Base-by-base conservation (phyloP, 1,284 basidiomycete genomes). In the Paramarasmius palmivorus region DNA sequence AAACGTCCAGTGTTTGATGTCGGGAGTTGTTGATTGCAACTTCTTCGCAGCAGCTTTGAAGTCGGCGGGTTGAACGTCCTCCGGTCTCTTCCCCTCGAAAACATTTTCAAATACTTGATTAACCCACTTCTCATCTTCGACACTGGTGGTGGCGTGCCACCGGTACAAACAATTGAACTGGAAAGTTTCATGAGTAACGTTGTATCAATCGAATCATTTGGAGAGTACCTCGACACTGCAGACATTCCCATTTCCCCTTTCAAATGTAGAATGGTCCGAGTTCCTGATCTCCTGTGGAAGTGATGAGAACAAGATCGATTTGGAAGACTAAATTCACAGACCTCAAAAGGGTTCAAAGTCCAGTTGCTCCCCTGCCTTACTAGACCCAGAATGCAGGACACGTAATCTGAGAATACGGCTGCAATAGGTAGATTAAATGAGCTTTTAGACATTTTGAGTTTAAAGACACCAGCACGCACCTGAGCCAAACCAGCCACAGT, bases 121-220 rank as follows among this genome's bases (percentile, higher is more conserved):
- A 2, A 84, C 79, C 89, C 89, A 93, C 55, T 83, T 62, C 61
- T 88, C 88, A 55, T 93, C 90, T 53, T 79, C 75, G 19, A 67
- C 63, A 36, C 52, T 57, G 3, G 56, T 57, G 9, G 53, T 57
- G 12, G 53, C 53, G 17, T 57, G 56, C 52, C 52, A 57, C 17
- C 88, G 81, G 69, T 92, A 93, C 50, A 93, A 69, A 58, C 87
- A 86, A 64, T 93, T 92, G 76, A 92, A 92, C 86, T n/a, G n/a
- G n/a, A n/a, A n/a, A n/a, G n/a, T n/a, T 90, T 53, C 0, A 36
- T 10, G 17, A 42, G 23, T 32, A 35, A 42, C 55, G 55, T 34
- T 46, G 12, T 42, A 46, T 34, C 37, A 54, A 12, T 22, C 44
- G 20, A 55, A 51, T 22, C 17, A 29, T 20, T 49, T 35, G 15